Base-by-base conservation (phyloP, 176 grass and related monocot species). In the Aegilops sharonensis region DNA sequence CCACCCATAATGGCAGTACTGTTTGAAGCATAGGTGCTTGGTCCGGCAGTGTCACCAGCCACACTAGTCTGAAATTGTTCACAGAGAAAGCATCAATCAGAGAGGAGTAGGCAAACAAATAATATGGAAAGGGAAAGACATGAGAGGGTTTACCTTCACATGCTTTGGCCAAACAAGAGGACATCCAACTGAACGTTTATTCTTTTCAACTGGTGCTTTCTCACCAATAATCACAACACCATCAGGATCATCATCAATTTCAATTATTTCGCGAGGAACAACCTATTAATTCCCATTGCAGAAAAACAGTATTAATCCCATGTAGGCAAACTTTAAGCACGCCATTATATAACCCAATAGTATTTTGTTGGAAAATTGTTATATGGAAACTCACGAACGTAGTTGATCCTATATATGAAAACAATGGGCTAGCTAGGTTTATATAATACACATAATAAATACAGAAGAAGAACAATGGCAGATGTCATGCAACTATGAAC, bases 251-350 rank as follows among this genome's bases (percentile, higher is more conserved):
- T 93, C 92, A 81, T 96, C 94, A 47, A 99, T 92, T 67, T 99
- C 90, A 93, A 99, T 96, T 60, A 99, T 39, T 87, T 98, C 94
- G 81, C 89, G 92, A 85, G 90, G 90, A 78, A 94, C 81, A 90
- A 91, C 88, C 95, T 98, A 10, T 30, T 75, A 52, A 75, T 75
- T 30, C 24, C 37, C 69, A 11, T 42, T 43, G 69, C 21, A 43
- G 36, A 42, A 72, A 72, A 72, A 42, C 36, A 72, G 11, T 12
- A 83, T 84, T 83, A 32, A 73, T 83, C 83, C 54, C 67, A 21
- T 32, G 27, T n/a, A 61, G 11, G 64, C 59, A 68, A 76, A 57
- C 21, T 61, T 61, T 54, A 72, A 62, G 17, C 34, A 70, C 3
- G 23, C 23, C 10, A 61, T 79, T 80, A 32, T 8, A 86, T 36